Evolutionary conservation across 2,329 filamentous ascomycete genomes (phyloP), one percentile per base, ranked within the genome.

Genomic region (Aspergillus carbonarius): DNA sequence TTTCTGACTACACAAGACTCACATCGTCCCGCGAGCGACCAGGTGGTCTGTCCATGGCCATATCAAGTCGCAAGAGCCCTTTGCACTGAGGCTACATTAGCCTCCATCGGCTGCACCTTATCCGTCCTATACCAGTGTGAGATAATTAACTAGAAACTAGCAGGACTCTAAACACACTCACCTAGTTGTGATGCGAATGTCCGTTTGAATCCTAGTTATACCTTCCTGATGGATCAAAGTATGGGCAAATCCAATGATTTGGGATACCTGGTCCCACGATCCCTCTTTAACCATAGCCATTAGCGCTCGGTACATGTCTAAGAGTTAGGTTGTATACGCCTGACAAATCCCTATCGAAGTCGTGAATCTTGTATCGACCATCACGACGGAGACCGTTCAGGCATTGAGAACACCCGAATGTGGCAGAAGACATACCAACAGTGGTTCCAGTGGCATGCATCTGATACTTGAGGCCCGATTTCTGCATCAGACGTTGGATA

Each of bases 381-480:
- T 13, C 37, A 18, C 37, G 37, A 20, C 17, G 10, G 30, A 3
- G 2, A 15, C 8, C 18, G 18, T 20, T 42, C 39, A 12, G 23
- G 2, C 10, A 42, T 23, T 10, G 18, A 42, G 10, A 23, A 6
- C 5, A 15, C 10, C 20, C 20, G 10, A 13, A 42, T 18, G 17
- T 9, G 20, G 18, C 39, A 12, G 13, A 8, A 48, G 1, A 35
- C 85, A 58, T 78, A 92, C 90, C 91, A 60, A 96, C 83, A 0
- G 91, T 96, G 0, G 92, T 96, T 10, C 93, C 93, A 5, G 92
- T 92, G 30, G 89, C 90, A 77, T 96, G 92, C 90, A 96, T 93
- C 39, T 84, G 86, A 70, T 90, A 92, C 63, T 84, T 86, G 62
- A 96, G 75, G 1, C 91, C 91, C 66, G 88, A 92, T 49, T 84